Evolutionary conservation across 192 early-diverging fungal genomes (phyloP).

Genomic region (Linnemannia hyalina): DNA sequence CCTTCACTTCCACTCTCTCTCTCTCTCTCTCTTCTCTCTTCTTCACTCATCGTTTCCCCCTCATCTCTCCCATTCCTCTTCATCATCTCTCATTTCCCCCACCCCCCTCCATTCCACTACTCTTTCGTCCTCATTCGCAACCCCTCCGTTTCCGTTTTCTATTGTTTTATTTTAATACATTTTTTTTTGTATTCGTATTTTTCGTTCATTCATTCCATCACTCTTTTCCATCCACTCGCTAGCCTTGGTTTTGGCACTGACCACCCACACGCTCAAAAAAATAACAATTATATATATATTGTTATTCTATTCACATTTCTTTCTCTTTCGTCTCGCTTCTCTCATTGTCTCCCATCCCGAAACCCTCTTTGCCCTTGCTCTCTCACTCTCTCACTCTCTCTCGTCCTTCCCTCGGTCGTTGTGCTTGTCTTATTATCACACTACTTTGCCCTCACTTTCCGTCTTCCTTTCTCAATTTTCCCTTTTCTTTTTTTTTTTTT

Average conservation of each 20-base stretch:
- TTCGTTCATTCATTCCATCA: neutral
- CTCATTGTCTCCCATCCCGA: neutral
- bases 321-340: neutral
- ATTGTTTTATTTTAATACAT: neutral
- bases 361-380: slow-evolving; percentile 11
- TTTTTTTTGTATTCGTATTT: neutral
- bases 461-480: neutral
- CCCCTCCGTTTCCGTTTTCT: neutral
- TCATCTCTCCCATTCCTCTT: neutral
- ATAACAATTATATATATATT: neutral
- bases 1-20: neutral
- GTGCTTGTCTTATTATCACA: neutral
- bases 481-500: neutral
- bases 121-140: neutral
- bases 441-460: neutral
- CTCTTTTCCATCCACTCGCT: neutral
- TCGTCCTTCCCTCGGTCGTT: neutral
- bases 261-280: neutral
- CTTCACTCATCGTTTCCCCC: neutral
- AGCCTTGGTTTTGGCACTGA: neutral
- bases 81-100: neutral
- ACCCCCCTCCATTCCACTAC: slow-evolving; percentile 2
- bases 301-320: neutral
- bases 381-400: neutral
- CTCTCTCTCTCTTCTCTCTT: neutral